A percentile compares a stretch with the other conserved stretches of the same genome.
phyloP scores from a whole-genome alignment of 2,329 filamentous ascomycete species.

The Verticillium dahliae region DNA sequence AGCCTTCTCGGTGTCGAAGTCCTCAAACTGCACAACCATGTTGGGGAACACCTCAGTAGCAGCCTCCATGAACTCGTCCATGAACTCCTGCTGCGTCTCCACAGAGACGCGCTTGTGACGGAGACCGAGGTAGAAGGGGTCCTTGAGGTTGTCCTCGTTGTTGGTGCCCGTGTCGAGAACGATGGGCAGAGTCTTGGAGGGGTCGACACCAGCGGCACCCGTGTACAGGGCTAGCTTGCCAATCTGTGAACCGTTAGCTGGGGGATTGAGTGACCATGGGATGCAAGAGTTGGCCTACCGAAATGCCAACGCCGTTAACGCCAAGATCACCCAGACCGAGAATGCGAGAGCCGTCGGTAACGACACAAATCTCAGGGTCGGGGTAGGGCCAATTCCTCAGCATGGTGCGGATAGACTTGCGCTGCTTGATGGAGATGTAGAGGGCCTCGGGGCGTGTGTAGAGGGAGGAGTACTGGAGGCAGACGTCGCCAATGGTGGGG shows the following conservation, averaged over 20 bases:
- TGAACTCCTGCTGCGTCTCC: conserved; percentile 78
- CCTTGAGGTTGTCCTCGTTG: conserved; percentile 59
- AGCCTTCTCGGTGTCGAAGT: conserved; percentile 88
- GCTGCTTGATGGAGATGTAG: conserved; percentile 94
- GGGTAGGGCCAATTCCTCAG: conserved; percentile 88
- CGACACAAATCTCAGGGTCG: conserved; percentile 89
- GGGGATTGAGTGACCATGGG: too few species aligned
- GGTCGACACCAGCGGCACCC: conserved; percentile 89
- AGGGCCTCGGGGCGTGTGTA: conserved; percentile 93
- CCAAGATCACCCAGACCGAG: conserved; percentile 91
- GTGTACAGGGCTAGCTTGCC: conserved; percentile 96
- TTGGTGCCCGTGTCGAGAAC: conserved; percentile 61
- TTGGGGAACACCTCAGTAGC: conserved; percentile 64
- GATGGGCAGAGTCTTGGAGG: conserved; percentile 71
- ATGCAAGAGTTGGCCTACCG: conserved; percentile 45
- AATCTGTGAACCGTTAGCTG: conserved; percentile 43
- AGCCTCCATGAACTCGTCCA: conserved; percentile 96
- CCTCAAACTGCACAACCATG: conserved; percentile 86
- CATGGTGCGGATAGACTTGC: conserved; percentile 81
- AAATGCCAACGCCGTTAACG: conserved; percentile 96
- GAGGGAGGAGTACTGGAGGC: conserved; percentile 90
- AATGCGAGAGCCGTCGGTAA: conserved; percentile 92
- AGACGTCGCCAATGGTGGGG: conserved; percentile 90
- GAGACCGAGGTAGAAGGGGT: conserved; percentile 82
- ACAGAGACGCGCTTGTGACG: conserved; percentile 73